Evolutionary conservation across 371 early-diverging fungal genomes (phyloP).

Genomic region (Actinomortierella wolfii): DNA sequence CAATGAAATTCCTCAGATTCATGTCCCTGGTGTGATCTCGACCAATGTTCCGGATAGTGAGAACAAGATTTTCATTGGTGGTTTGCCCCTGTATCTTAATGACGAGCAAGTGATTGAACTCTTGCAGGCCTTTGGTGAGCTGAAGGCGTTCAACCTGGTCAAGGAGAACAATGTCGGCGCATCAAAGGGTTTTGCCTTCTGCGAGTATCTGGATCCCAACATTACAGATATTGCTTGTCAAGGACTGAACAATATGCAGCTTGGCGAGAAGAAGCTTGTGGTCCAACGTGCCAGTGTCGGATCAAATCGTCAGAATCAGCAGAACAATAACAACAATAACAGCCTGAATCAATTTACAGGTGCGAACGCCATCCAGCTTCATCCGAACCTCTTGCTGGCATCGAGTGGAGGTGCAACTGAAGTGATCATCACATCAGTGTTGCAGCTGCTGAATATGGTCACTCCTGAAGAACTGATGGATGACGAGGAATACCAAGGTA

Average conservation of each 20-base stretch:
- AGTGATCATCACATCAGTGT: constrained; percentile 72
- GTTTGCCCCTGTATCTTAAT: constrained; percentile 86
- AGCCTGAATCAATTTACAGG: constrained; percentile 1
- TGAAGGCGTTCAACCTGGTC: constrained; percentile 91
- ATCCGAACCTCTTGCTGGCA: constrained; percentile 29
- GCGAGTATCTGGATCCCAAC: constrained; percentile 89
- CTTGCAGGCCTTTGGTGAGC: constrained; percentile 90
- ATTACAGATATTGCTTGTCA: constrained; percentile 93
- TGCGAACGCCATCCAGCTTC: constrained; percentile 35
- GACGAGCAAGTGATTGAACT: constrained; percentile 95
- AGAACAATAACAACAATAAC: constrained; percentile 10
- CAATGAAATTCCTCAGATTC: constrained; percentile 52
- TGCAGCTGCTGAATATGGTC: constrained; percentile 96
- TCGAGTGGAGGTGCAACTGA: constrained; percentile 40
- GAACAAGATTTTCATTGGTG: constrained; percentile 94
- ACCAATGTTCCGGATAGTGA: constrained; percentile 89
- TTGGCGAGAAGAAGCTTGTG: constrained; percentile 93
- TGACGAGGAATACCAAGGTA: constrained; percentile 89
- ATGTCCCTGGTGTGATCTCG: constrained; percentile 70
- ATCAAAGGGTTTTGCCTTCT: constrained; percentile 97
- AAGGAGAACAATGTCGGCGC: constrained; percentile 79
- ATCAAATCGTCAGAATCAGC: constrained; percentile 55
- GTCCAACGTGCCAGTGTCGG: constrained; percentile 95
- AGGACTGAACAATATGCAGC: constrained; percentile 93
- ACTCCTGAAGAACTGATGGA: constrained; percentile 85